Percentiles rank a stretch among this genome's conserved stretches.
These are phyloP conservation scores for Cnidoscolus chayamansa DNA, from an alignment of 441 rosid genomes.

Conservation along the genomic window DNA sequence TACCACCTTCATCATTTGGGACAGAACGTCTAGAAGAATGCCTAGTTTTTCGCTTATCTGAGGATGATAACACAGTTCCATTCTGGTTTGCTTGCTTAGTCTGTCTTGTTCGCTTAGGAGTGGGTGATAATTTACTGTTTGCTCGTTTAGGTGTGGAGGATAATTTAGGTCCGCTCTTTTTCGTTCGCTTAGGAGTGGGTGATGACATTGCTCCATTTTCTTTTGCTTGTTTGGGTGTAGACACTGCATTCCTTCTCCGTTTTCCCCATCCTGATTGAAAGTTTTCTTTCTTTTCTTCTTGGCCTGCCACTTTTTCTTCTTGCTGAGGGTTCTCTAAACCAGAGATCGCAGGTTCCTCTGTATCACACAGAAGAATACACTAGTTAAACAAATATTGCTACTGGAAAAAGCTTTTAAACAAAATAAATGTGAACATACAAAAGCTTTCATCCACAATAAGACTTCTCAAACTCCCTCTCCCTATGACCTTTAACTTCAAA, in stretches of 20 bases:
- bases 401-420: too few species aligned
- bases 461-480: not conserved
- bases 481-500: not conserved
- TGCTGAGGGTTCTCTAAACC: slow-evolving; percentile 31
- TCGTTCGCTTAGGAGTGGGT: slow-evolving; percentile 10
- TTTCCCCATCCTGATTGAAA: slow-evolving; percentile 28
- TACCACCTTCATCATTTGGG: slow-evolving; percentile 23
- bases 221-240: not conserved
- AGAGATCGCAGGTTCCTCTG: slow-evolving; percentile 24
- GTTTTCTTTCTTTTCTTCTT: slow-evolving; percentile 27
- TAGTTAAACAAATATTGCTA: not conserved
- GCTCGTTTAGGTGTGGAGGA: not conserved
- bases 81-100: slow-evolving; percentile 26
- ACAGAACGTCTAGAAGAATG: slow-evolving; percentile 26
- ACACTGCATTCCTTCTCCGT: slow-evolving; percentile 24
- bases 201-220: not conserved
- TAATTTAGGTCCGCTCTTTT: not conserved
- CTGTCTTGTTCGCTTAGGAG: not conserved
- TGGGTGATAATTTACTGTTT: not conserved
- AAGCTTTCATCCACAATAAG: not conserved
- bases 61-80: slow-evolving; percentile 24
- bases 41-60: slow-evolving; percentile 38
- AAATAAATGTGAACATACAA: not conserved
- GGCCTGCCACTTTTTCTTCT: slow-evolving; percentile 18
- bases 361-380: not conserved